Conservation (phyloP, 805 yeast genomes). For the Huiozyma sinensis region DNA sequence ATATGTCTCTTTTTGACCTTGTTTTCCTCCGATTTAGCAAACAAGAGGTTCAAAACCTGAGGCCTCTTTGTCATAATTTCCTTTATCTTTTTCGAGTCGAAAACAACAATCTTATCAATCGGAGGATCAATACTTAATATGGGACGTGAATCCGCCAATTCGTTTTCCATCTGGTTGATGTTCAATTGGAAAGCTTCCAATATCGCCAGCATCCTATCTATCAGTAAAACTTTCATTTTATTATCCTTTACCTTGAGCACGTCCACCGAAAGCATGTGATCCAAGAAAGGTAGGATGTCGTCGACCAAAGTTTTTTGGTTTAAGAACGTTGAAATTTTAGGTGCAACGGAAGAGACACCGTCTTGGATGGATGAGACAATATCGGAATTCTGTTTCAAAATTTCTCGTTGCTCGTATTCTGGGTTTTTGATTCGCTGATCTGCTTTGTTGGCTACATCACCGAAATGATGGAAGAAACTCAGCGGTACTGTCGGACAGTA, state of each 20-base stretch:
- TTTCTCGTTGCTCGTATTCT: slow-evolving; percentile 26
- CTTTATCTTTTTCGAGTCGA: slow-evolving; percentile 15
- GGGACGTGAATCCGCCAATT: slow-evolving; percentile 12
- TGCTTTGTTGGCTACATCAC: slow-evolving; percentile 41
- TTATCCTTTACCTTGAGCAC: slow-evolving; percentile 14
- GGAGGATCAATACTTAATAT: slow-evolving; percentile 22
- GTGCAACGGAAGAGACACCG: slow-evolving; percentile 8
- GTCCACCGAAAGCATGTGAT: slow-evolving; percentile 22
- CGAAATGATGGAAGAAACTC: slow-evolving; percentile 54
- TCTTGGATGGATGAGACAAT: slow-evolving; percentile 19
- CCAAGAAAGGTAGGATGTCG: slow-evolving; percentile 30
- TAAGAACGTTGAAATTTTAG: slow-evolving; percentile 9
- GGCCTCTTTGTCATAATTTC: slow-evolving; percentile 22
- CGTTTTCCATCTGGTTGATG: slow-evolving; percentile 29
- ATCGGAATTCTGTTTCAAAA: slow-evolving; percentile 19
- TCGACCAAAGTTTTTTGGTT: slow-evolving; percentile 14
- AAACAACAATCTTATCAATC: slow-evolving; percentile 17
- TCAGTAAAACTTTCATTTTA: slow-evolving; percentile 19
- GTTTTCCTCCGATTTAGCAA: slow-evolving; percentile 23
- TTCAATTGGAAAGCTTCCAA: slow-evolving; percentile 32
- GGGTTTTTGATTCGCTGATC: slow-evolving; percentile 23
- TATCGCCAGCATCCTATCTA: slow-evolving; percentile 31
- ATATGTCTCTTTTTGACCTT: slow-evolving; percentile 28
- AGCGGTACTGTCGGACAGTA: slow-evolving; percentile 50
- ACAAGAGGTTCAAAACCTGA: slow-evolving; percentile 9